phyloP scores from a whole-genome alignment of 2,329 filamentous ascomycete species.

The Amauroascus verrucosus region DNA sequence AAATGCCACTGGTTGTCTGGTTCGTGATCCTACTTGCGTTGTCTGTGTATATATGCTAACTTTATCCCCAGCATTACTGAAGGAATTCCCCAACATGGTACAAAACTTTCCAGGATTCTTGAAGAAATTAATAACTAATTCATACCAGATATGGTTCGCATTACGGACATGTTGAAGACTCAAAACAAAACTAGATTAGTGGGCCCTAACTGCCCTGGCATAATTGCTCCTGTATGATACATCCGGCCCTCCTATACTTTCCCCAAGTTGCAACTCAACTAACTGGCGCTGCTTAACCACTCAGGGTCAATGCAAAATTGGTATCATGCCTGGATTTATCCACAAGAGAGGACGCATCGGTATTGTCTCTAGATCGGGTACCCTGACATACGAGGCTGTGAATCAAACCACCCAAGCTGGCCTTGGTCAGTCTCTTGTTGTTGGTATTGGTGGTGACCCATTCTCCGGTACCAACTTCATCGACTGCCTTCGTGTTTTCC shows the following conservation, averaged over 20 bases:
- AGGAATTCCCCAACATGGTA: conserved; percentile 94
- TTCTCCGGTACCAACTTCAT: conserved; percentile 99
- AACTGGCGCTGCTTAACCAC: neutral
- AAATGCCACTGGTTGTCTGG: conserved; percentile 91
- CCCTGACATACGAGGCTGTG: conserved; percentile 97
- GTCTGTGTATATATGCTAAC: conserved; percentile 13
- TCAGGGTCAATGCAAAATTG: conserved; percentile 95
- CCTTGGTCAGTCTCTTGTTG: conserved; percentile 93
- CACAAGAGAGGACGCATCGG: conserved; percentile 98
- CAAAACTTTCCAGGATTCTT: conserved; percentile 21
- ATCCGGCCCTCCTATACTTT: conserved; percentile 5
- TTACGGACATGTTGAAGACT: conserved; percentile 94
- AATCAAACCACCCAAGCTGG: conserved; percentile 98
- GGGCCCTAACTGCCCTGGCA: conserved; percentile 95
- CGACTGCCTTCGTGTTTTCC: conserved; percentile 95
- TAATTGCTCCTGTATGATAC: conserved; percentile 62
- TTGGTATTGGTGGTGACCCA: conserved; percentile 96
- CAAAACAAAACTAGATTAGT: conserved; percentile 95
- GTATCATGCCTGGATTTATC: conserved; percentile 99
- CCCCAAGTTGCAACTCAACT: neutral
- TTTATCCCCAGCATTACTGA: conserved; percentile 61
- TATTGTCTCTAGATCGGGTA: conserved; percentile 96
- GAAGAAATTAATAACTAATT: neutral
- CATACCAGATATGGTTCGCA: conserved; percentile 84
- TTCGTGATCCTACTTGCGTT: conserved; percentile 25